phyloP scores from a whole-genome alignment of 2,329 filamentous ascomycete species.

The Colletotrichum gigasporum region DNA sequence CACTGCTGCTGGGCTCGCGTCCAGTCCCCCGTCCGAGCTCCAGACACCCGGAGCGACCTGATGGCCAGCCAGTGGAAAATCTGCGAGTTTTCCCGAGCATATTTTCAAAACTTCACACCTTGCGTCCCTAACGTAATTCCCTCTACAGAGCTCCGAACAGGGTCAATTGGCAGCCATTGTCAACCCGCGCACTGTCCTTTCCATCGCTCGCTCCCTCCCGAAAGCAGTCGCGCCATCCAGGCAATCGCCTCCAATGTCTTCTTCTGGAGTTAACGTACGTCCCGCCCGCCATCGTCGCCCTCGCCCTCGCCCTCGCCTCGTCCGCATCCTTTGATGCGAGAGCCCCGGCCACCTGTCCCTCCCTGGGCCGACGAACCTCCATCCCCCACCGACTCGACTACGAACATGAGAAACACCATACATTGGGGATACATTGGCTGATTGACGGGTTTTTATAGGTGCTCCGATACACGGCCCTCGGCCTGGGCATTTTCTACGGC shows the following conservation, averaged over 20 bases:
- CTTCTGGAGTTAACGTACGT: constrained; percentile 75
- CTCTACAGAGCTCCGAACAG: constrained; percentile 49
- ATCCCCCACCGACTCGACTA: constrained; percentile 12
- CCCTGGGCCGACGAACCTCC: constrained; percentile 21
- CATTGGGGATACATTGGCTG: constrained; percentile 31
- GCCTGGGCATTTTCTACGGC: constrained; percentile 92
- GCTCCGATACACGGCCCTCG: constrained; percentile 94
- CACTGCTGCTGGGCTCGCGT: constrained; percentile 16
- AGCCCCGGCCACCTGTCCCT: constrained; percentile 10
- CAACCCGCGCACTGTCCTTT: constrained; percentile 45
- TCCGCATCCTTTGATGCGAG: constrained; percentile 13
- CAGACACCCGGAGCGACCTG: constrained; percentile 26
- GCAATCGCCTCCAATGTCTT: constrained; percentile 65
- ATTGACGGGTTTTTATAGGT: constrained; percentile 68
- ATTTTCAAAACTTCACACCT: constrained; percentile 51
- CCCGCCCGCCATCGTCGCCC: constrained; percentile 34
- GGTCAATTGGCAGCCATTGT: constrained; percentile 56
- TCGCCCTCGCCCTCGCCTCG: constrained; percentile 1
- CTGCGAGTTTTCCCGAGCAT: constrained; percentile 59
- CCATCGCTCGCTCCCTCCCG: constrained; percentile 46
- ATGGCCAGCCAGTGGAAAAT: constrained; percentile 45
- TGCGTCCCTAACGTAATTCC: constrained; percentile 48
- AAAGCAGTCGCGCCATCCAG: constrained; percentile 53
- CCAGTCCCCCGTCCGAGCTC: constrained; percentile 46
- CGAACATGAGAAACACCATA: background rate